phyloP scores from a whole-genome alignment of 139 green algal species.

The Coelastrella sp. region DNA sequence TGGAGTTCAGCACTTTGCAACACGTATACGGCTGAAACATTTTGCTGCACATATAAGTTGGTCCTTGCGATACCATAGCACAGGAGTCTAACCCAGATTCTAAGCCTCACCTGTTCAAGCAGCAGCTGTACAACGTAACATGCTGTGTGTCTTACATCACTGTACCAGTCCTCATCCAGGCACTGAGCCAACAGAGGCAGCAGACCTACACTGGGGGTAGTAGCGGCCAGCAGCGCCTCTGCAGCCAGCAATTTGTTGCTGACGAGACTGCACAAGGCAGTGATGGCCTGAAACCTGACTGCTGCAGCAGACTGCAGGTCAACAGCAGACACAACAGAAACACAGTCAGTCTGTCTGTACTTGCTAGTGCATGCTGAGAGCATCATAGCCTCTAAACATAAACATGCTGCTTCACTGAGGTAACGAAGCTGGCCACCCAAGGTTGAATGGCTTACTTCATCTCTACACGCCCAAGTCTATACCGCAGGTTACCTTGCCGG shows the following conservation, averaged over 20 bases:
- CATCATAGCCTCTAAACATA: too few species aligned
- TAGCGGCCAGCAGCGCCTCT: conserved; percentile 18
- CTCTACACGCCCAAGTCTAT: neutral
- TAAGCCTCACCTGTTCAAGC: conserved; percentile 14
- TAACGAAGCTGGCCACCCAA: too few species aligned
- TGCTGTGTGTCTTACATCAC: conserved; percentile 71
- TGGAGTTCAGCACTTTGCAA: too few species aligned
- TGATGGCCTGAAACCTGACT: conserved; percentile 76
- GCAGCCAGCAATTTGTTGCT: conserved; percentile 31
- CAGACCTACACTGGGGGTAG: conserved; percentile 43
- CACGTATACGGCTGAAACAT: neutral
- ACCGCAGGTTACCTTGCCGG: neutral
- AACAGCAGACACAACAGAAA: neutral
- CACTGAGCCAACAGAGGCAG: conserved; percentile 72
- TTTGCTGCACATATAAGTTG: neutral
- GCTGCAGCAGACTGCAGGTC: conserved; percentile 64
- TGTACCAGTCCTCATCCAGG: conserved; percentile 89
- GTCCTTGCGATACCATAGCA: neutral
- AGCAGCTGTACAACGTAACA: conserved; percentile 64
- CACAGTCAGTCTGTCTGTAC: neutral
- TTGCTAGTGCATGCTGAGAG: too few species aligned
- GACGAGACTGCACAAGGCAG: conserved; percentile 72
- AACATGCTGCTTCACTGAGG: too few species aligned
- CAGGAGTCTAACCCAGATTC: neutral
- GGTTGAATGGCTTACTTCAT: too few species aligned